A percentile compares a stretch with the other conserved stretches of the same genome.
Evolutionary conservation across 805 yeast genomes (phyloP).

Genomic region (Sugiyamaella boreocaroliniensis): DNA sequence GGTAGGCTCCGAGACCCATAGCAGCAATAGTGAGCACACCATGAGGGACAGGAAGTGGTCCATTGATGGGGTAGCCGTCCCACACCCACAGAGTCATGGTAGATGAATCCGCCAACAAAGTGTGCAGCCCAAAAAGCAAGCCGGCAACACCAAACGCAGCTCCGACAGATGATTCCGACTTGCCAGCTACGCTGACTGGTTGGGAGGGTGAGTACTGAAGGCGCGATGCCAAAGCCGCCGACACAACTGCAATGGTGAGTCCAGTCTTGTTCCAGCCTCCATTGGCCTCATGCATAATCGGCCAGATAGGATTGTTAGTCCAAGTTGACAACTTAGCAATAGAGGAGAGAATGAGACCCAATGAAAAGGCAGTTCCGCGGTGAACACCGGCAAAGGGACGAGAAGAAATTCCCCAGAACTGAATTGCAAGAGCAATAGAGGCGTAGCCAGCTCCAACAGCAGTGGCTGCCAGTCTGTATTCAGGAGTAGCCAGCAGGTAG

Average conservation of each 20-base stretch:
- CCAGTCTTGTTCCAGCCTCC: slow-evolving; percentile 84
- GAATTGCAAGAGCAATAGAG: slow-evolving; percentile 51
- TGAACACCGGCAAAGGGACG: slow-evolving; percentile 31
- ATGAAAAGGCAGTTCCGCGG: slow-evolving; percentile 49
- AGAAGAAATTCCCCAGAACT: slow-evolving; percentile 37
- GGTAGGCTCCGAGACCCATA: slow-evolving; percentile 50
- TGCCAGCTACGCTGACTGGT: slow-evolving; percentile 21
- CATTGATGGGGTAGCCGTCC: slow-evolving; percentile 85
- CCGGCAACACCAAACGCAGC: slow-evolving; percentile 73
- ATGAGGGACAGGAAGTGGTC: slow-evolving; percentile 84
- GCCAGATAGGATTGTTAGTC: slow-evolving; percentile 95
- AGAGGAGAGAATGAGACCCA: slow-evolving; percentile 71
- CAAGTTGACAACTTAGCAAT: slow-evolving; percentile 67
- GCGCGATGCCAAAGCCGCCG: slow-evolving; percentile 57
- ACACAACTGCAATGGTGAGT: slow-evolving; percentile 51
- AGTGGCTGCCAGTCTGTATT: slow-evolving; percentile 54
- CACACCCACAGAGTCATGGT: slow-evolving; percentile 91
- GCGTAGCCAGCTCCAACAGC: slow-evolving; percentile 64
- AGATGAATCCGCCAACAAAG: slow-evolving; percentile 75
- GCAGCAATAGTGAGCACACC: slow-evolving; percentile 60
- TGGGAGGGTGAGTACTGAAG: slow-evolving; percentile 15
- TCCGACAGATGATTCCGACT: slow-evolving; percentile 29
- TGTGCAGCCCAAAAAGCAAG: slow-evolving; percentile 60
- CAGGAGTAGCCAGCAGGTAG: slow-evolving; percentile 62
- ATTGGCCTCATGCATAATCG: slow-evolving; percentile 74